Evolutionary conservation across 805 yeast genomes (phyloP).

Genomic region (Suhomyces kilbournensis): DNA sequence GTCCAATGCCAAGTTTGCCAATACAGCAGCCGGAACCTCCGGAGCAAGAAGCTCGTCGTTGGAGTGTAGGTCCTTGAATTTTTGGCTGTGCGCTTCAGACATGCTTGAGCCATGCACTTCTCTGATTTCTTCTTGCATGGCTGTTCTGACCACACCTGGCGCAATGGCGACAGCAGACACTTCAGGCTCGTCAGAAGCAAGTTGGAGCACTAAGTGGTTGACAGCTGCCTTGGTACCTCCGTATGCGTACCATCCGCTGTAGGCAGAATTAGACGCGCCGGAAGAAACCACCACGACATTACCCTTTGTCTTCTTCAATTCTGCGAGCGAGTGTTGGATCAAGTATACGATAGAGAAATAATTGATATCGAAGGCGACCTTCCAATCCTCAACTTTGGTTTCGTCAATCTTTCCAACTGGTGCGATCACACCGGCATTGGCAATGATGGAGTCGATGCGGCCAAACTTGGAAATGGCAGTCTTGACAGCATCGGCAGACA

Average conservation of each 20-base stretch:
- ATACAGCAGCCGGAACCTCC: constrained; percentile 66
- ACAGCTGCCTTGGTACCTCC: constrained; percentile 91
- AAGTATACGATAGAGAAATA: constrained; percentile 70
- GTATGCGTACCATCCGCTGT: constrained; percentile 84
- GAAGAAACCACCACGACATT: constrained; percentile 78
- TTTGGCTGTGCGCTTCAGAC: constrained; percentile 55
- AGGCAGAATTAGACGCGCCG: constrained; percentile 71
- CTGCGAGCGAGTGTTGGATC: constrained; percentile 54
- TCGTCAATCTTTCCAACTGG: constrained; percentile 59
- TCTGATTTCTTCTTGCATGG: constrained; percentile 82
- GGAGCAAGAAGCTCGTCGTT: constrained; percentile 62
- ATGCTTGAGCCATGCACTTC: constrained; percentile 56
- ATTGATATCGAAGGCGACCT: constrained; percentile 65
- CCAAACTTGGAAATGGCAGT: constrained; percentile 52
- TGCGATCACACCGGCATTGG: constrained; percentile 80
- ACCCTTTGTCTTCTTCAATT: constrained; percentile 55
- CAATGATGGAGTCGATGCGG: constrained; percentile 58
- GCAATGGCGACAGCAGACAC: constrained; percentile 72
- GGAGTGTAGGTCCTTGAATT: constrained; percentile 62
- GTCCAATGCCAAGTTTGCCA: constrained; percentile 59
- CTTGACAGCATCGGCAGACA: constrained; percentile 38
- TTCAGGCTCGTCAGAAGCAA: constrained; percentile 63
- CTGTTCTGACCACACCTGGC: constrained; percentile 93
- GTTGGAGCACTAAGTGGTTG: constrained; percentile 66
- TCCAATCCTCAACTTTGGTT: constrained; percentile 59